Evolutionary conservation across 2,329 filamentous ascomycete species (phyloP).

Genomic region (Lasiodiplodia sp.): DNA sequence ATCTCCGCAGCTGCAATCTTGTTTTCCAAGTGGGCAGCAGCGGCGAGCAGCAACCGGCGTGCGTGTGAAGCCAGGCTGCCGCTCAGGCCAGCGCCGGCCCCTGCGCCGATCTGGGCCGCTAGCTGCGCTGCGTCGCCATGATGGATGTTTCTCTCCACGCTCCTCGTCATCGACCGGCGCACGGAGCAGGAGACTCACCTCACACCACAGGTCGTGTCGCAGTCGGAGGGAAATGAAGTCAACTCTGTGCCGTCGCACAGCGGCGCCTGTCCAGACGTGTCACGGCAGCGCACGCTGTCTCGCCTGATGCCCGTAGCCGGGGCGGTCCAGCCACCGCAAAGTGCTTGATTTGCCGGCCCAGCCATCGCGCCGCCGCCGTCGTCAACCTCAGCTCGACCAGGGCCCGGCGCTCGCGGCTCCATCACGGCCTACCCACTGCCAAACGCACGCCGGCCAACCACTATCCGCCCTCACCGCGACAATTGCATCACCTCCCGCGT

Average conservation of each 20-base stretch:
- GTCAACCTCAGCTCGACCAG: slow-evolving; percentile 25
- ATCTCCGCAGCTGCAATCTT: slow-evolving; percentile 25
- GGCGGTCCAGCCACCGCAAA: slow-evolving; percentile 27
- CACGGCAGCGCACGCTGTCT: slow-evolving; percentile 10
- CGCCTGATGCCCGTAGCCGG: slow-evolving; percentile 10
- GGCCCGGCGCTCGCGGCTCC: slow-evolving; percentile 16
- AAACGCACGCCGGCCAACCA: not conserved
- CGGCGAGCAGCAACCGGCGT: slow-evolving; percentile 8
- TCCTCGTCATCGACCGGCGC: slow-evolving; percentile 13
- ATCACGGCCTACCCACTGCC: slow-evolving; percentile 13
- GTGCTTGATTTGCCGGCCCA: not conserved
- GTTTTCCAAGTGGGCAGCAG: slow-evolving; percentile 21
- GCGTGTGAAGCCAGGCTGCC: slow-evolving; percentile 23
- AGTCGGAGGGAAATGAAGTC: slow-evolving; percentile 13
- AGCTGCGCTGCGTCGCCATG: slow-evolving; percentile 6
- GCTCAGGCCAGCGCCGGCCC: slow-evolving; percentile 12
- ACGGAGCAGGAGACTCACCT: not conserved
- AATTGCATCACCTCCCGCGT: slow-evolving; percentile 28
- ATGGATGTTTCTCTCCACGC: not conserved
- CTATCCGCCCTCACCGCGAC: not conserved
- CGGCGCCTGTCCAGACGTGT: not conserved
- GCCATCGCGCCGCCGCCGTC: not conserved
- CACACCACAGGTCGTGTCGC: slow-evolving; percentile 7
- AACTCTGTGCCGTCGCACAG: slow-evolving; percentile 11
- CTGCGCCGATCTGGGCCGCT: slow-evolving; percentile 28